These are phyloP conservation scores for Saprolegnia parasitica DNA, from an alignment of 352 stramenopile genomes.

Conservation along the genomic window DNA sequence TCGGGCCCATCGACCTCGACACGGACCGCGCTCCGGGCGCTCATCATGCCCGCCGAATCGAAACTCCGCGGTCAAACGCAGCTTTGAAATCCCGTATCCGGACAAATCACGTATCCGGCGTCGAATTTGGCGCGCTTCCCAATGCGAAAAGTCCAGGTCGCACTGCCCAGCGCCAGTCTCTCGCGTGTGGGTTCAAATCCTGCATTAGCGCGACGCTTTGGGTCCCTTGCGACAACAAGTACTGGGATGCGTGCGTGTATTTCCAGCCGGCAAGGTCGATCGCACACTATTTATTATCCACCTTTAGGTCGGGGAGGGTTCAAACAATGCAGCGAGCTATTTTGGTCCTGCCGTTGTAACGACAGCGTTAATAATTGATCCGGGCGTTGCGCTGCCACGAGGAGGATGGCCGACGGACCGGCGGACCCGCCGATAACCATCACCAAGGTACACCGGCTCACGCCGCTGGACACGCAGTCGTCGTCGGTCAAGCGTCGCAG, in stretches of 20 bases:
- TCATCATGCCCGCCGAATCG: neutral
- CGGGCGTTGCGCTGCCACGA: neutral
- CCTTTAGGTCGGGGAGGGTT: too few species aligned
- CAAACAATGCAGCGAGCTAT: too few species aligned
- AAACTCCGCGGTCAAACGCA: neutral
- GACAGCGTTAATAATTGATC: too few species aligned
- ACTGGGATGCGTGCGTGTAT: too few species aligned
- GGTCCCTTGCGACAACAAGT: too few species aligned
- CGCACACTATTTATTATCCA: too few species aligned
- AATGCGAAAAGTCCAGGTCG: neutral
- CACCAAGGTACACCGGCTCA: constrained; percentile 1
- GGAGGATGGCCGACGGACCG: constrained; percentile 10
- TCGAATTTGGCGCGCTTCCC: neutral
- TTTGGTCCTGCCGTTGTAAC: too few species aligned
- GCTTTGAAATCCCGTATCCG: neutral
- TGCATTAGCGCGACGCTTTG: too few species aligned
- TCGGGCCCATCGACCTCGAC: constrained; percentile 2
- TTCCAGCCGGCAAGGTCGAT: too few species aligned
- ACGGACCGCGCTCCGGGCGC: neutral
- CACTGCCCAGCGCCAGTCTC: neutral
- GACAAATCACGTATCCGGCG: neutral
- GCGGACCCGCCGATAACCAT: neutral
- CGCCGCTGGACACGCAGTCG: neutral
- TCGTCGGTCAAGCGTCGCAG: constrained; percentile 1
- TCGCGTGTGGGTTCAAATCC: too few species aligned